Conservation (phyloP, 257 asterid genomes). For the Fraxinus quadrangulata region DNA sequence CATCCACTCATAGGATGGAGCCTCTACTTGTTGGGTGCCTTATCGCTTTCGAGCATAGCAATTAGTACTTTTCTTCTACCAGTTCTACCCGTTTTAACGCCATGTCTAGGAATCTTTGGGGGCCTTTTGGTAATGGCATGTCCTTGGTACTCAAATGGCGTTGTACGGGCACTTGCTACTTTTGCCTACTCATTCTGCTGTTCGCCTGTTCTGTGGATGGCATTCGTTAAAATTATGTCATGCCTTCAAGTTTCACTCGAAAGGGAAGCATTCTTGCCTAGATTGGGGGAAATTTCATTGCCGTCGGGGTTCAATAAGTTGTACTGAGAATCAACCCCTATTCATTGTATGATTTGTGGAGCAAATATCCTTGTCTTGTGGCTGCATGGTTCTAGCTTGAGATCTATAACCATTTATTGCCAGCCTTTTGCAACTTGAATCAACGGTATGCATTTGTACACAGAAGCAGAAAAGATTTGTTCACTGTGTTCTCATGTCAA, state of each 20-base stretch:
- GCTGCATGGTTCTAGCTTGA: background rate
- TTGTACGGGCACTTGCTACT: slow-evolving; percentile 68
- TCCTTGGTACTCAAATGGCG: slow-evolving; percentile 82
- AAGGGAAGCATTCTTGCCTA: slow-evolving; percentile 79
- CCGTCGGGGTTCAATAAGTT: slow-evolving; percentile 69
- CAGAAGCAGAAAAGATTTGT: no score
- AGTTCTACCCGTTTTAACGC: slow-evolving; percentile 59
- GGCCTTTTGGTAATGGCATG: slow-evolving; percentile 77
- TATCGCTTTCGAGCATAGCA: slow-evolving; percentile 59
- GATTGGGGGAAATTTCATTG: slow-evolving; percentile 54
- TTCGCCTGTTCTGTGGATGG: slow-evolving; percentile 59
- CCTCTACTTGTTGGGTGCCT: slow-evolving; percentile 67
- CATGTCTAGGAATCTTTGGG: slow-evolving; percentile 70
- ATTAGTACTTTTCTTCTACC: slow-evolving; percentile 68
- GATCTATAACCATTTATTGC: background rate
- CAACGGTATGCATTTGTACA: background rate
- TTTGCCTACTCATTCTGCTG: slow-evolving; percentile 75
- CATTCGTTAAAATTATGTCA: slow-evolving; percentile 56
- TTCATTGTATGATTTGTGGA: background rate
- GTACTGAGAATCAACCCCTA: slow-evolving; percentile 34
- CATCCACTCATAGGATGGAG: slow-evolving; percentile 89
- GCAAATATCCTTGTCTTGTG: background rate
- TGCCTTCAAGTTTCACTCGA: slow-evolving; percentile 61
- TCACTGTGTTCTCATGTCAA: no score
- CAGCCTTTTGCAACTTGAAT: background rate